Base-by-base conservation (phyloP, 148 eudicot species). In the Rhododendron ferrugineum region DNA sequence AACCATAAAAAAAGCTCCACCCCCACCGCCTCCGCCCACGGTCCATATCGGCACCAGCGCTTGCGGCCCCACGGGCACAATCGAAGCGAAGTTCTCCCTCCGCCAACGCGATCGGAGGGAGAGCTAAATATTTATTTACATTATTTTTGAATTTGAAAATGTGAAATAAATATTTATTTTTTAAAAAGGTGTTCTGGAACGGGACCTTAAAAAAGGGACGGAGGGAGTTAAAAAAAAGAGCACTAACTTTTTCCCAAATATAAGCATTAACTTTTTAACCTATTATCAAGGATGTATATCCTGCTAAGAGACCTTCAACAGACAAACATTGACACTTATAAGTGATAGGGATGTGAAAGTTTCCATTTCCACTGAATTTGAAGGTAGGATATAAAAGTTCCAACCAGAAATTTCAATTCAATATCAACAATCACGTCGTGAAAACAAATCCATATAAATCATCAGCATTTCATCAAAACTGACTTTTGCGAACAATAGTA, bases 31-130 rank as follows among this genome's bases (percentile, higher is more conserved):
- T 3, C 82, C 78, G 28, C 89, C 88, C 37, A 89, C 85, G 0
- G 95, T 76, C 98, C 98, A 96, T 26, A 94, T 79, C 5, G 97
- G 94, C 30, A 94, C 92, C 8, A 92, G 50, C 42, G 95, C 94
- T 37, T 89, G 93, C 2, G 84, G 89, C 6, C 84, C 79, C 40
- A 81, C 89, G 0, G 93, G 87, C 60, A 88, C 88, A 8, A 95
- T 87, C 9, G 98, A 93, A 1, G 95, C 95, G 64, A 95, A 88
- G 23, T n/a, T 78, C 72, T n/a, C n/a, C n/a, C n/a, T n/a, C n/a
- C n/a, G n/a, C n/a, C n/a, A n/a, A n/a, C n/a, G n/a, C n/a, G n/a
- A n/a, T n/a, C n/a, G n/a, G n/a, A n/a, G n/a, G n/a, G n/a, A n/a
- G n/a, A n/a, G n/a, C n/a, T n/a, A n/a, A n/a, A n/a, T n/a, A 37